A percentile compares a stretch with the other conserved stretches of the same genome.
phyloP scores from a whole-genome alignment of 2,329 filamentous ascomycete genomes.

The Alternaria metachromatica region DNA sequence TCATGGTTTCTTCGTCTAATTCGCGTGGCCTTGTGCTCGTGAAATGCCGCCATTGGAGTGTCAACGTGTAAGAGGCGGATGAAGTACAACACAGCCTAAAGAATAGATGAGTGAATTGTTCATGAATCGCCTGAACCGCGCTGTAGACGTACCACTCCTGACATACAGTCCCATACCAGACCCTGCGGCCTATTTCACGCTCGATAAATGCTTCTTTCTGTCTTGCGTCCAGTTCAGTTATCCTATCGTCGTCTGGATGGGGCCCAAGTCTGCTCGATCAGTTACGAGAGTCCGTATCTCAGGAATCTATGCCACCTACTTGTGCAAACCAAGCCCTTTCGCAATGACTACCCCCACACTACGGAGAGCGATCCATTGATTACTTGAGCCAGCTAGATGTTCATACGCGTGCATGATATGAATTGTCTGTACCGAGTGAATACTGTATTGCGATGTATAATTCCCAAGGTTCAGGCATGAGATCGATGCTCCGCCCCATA shows the following conservation, averaged over 20 bases:
- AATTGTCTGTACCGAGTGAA: constrained; percentile 55
- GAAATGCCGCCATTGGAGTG: constrained; percentile 43
- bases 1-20: constrained; percentile 48
- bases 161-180: constrained; percentile 49
- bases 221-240: constrained; percentile 20
- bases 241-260: constrained; percentile 36
- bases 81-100: constrained; percentile 49
- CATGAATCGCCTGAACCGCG: background rate
- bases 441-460: constrained; percentile 51
- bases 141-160: constrained; percentile 49
- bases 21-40: constrained; percentile 43
- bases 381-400: constrained; percentile 58
- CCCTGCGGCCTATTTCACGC: constrained; percentile 49
- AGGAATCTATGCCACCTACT: constrained; percentile 6
- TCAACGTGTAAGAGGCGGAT: constrained; percentile 47
- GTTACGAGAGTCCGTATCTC: background rate
- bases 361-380: constrained; percentile 56
- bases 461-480: constrained; percentile 56
- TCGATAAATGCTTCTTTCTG: constrained; percentile 39
- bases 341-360: constrained; percentile 56
- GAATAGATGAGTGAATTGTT: background rate
- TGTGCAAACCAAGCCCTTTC: constrained; percentile 56
- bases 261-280: constrained; percentile 22
- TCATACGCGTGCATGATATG: constrained; percentile 57
- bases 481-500: constrained; percentile 56